Evolutionary conservation across 305 asterid species (phyloP), one percentile per base, ranked within the genome.

Genomic region (Fraxinus paxiana): DNA sequence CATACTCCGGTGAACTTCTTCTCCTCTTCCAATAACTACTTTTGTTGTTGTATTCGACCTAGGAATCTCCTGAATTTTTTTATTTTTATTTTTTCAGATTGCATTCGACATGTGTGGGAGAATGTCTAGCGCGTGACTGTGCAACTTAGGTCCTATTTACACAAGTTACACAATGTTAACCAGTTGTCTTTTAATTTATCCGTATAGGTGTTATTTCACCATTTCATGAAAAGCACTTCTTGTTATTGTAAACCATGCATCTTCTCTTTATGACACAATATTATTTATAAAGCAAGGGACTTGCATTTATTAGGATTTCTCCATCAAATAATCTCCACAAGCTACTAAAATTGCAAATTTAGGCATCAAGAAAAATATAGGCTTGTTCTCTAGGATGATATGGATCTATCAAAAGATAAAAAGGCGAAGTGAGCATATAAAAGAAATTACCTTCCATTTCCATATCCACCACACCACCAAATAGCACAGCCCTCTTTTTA

Each of bases 381-480:
- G 73, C 18, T 67, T 18, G 6, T 13, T 67, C 73, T 67, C 73
- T 28, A 12, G 37, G n/a, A 82, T 37, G 70, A 18, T 31, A 56
- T 61, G 70, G 38, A 82, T 73, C 72, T 26, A 38, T 73, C 22
- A 72, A 73, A 83, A 80, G 67, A 83, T 41, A 43, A 22, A 43
- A 80, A 82, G 61, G 73, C 48, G 81, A 73, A 67, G 75, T 31
- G 43, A 75, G 70, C 80, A 80, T 12, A 37, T 37, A 82, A 75
- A 73, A 82, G 38, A 75, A 67, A 75, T 56, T 18, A 95, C 99
- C 99, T 90, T 87, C 92, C 96, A 90, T 89, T 88, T 95, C 99
- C 98, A 95, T 91, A 84, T 95, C 99, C 84, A 95, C 99, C 72
- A 95, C 99, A 51, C 98, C 99, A 67, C 99, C 99, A 85, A 95